phyloP scores from a whole-genome alignment of 495 filamentous ascomycete genomes.

The Trichoderma gamsii region DNA sequence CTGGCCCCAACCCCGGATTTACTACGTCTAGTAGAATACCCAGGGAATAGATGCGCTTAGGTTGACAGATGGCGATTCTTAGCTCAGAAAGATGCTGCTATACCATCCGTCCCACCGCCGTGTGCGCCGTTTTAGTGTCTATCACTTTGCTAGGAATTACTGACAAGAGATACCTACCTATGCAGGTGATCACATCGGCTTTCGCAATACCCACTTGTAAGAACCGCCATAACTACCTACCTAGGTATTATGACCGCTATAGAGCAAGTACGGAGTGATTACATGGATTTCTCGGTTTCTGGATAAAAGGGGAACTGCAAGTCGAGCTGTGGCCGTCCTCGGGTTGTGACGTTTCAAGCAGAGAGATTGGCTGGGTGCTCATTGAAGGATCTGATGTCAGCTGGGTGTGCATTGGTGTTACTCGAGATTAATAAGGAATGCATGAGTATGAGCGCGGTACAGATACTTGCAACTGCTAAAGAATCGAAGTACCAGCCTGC shows the following conservation, averaged over 20 bases:
- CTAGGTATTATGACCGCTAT: background rate
- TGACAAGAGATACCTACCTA: too few relatives aligned
- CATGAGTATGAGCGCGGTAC: too few relatives aligned
- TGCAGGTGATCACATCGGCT: too few relatives aligned
- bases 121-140: too few relatives aligned
- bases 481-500: background rate
- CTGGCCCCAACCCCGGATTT: conserved; percentile 2
- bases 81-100: too few relatives aligned
- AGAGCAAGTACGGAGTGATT: background rate
- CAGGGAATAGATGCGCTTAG: too few relatives aligned
- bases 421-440: background rate
- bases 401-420: background rate
- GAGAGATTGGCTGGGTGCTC: background rate
- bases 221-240: background rate
- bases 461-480: background rate
- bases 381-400: conserved; percentile 8
- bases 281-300: background rate
- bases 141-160: too few relatives aligned
- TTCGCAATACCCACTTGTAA: too few relatives aligned
- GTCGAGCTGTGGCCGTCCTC: background rate
- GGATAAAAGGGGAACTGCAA: background rate
- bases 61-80: too few relatives aligned
- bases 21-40: background rate
- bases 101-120: too few relatives aligned
- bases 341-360: background rate